These are phyloP conservation scores for Macadamia tetraphylla DNA, from an alignment of 164 flowering plant genomes.

Conservation along the genomic window DNA sequence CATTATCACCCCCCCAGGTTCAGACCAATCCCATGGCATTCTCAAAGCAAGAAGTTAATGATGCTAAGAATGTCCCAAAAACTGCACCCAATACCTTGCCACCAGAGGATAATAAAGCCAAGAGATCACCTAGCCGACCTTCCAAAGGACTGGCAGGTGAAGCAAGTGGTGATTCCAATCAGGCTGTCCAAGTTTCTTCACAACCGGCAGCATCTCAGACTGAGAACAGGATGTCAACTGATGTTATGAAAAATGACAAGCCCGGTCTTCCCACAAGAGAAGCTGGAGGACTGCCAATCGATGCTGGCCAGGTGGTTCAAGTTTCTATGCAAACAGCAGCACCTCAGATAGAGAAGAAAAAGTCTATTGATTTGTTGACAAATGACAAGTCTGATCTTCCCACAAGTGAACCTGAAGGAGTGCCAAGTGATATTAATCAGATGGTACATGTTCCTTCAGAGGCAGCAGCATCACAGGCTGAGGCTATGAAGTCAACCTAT, in stretches of 20 bases:
- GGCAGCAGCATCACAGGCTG: too few species aligned
- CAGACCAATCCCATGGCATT: constrained; percentile 13
- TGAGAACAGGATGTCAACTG: constrained; percentile 5
- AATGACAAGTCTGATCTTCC: too few species aligned
- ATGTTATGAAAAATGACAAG: background rate
- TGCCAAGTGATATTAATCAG: too few species aligned
- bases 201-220: constrained; percentile 2
- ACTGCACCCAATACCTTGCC: constrained; percentile 4
- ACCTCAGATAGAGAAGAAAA: too few species aligned
- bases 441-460: too few species aligned
- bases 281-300: too few species aligned
- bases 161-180: background rate
- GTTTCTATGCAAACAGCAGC: too few species aligned
- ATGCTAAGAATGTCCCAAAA: constrained; percentile 6
- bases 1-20: background rate
- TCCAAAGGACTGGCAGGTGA: background rate
- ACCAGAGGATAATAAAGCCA: constrained; percentile 5
- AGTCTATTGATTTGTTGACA: too few species aligned
- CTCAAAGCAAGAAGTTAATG: constrained; percentile 16
- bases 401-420: too few species aligned
- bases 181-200: background rate
- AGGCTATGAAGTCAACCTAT: background rate
- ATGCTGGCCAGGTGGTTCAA: too few species aligned
- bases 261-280: background rate
- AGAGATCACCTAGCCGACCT: background rate